Conservation (phyloP, 1,284 basidiomycete genomes). For the Ustilago tritici region DNA sequence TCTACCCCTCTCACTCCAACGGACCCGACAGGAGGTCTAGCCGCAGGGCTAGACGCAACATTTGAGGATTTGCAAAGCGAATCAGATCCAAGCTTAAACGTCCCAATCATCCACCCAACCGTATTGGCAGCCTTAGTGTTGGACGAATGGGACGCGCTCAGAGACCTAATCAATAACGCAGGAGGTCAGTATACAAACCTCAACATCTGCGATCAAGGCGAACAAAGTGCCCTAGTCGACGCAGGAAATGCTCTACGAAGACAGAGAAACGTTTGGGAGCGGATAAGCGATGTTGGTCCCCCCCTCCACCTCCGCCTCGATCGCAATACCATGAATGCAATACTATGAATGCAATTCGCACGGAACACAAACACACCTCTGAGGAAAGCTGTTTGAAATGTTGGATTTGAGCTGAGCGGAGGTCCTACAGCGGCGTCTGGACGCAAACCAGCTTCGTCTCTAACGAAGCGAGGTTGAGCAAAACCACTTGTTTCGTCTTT, state of each 20-base stretch:
- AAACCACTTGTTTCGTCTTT: slow-evolving; percentile 75
- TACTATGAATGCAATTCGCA: background rate
- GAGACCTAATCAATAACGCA: slow-evolving; percentile 59
- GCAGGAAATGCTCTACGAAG: slow-evolving; percentile 39
- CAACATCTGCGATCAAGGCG: slow-evolving; percentile 39
- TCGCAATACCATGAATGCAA: background rate
- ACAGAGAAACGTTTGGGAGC: slow-evolving; percentile 37
- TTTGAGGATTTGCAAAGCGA: slow-evolving; percentile 41
- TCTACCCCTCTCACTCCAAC: background rate
- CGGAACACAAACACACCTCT: background rate
- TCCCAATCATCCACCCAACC: slow-evolving; percentile 47
- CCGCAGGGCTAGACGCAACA: slow-evolving; percentile 17
- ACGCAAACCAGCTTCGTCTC: slow-evolving; percentile 71
- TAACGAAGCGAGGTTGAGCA: slow-evolving; percentile 76
- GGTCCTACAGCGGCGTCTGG: slow-evolving; percentile 14
- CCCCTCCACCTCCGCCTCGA: slow-evolving; percentile 6
- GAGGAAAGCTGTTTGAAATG: background rate
- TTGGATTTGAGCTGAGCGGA: background rate
- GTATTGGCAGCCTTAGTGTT: slow-evolving; percentile 27
- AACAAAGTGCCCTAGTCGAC: slow-evolving; percentile 26
- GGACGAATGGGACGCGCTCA: slow-evolving; percentile 64
- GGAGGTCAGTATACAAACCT: slow-evolving; percentile 42
- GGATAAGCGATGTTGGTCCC: slow-evolving; percentile 24
- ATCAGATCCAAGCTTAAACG: slow-evolving; percentile 37
- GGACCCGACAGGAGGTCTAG: slow-evolving; percentile 23